These are phyloP conservation scores for Chlorella ohadii DNA, from an alignment of 139 green algal species.

Conservation along the genomic window DNA sequence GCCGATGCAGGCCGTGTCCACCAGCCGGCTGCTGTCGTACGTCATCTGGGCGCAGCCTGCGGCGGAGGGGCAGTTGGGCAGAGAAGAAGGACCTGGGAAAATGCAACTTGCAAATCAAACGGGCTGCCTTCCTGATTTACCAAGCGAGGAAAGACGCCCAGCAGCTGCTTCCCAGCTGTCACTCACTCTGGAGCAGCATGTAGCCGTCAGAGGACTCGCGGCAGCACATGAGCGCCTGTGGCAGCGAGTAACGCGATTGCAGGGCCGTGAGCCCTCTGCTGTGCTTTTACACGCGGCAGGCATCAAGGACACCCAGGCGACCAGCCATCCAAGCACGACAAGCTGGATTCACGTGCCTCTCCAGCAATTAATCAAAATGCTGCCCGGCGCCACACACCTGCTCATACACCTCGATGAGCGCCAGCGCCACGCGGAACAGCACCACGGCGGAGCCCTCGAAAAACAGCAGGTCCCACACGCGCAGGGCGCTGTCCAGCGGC, in stretches of 20 bases:
- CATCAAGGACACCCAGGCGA: too few relatives aligned
- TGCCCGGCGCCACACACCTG: too few relatives aligned
- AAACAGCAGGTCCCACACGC: constrained; percentile 86
- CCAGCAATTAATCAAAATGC: too few relatives aligned
- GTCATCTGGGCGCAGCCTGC: constrained; percentile 65
- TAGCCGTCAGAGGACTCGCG: constrained; percentile 60
- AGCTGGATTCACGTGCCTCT: too few relatives aligned
- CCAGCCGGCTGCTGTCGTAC: constrained; percentile 64
- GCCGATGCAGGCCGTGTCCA: constrained; percentile 59
- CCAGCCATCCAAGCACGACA: too few relatives aligned
- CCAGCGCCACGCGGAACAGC: constrained; percentile 77
- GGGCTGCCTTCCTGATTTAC: too few relatives aligned
- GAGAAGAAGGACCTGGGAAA: too few relatives aligned
- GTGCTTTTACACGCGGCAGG: too few relatives aligned
- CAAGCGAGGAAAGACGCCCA: too few relatives aligned
- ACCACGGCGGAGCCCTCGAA: constrained; percentile 74
- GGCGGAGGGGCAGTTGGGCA: too few relatives aligned
- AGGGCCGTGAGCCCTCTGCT: not conserved
- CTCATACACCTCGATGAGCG: constrained; percentile 80
- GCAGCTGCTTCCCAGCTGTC: too few relatives aligned
- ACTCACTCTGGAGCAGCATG: constrained; percentile 55
- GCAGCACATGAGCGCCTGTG: constrained; percentile 63
- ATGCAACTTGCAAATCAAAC: too few relatives aligned
- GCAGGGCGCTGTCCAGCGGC: constrained; percentile 74
- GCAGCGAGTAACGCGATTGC: not conserved